A percentile compares a stretch with the other conserved stretches of the same genome.
These are phyloP conservation scores for Xerocomellus amylosporus DNA, from an alignment of 768 basidiomycete genomes.

Conservation along the genomic window DNA sequence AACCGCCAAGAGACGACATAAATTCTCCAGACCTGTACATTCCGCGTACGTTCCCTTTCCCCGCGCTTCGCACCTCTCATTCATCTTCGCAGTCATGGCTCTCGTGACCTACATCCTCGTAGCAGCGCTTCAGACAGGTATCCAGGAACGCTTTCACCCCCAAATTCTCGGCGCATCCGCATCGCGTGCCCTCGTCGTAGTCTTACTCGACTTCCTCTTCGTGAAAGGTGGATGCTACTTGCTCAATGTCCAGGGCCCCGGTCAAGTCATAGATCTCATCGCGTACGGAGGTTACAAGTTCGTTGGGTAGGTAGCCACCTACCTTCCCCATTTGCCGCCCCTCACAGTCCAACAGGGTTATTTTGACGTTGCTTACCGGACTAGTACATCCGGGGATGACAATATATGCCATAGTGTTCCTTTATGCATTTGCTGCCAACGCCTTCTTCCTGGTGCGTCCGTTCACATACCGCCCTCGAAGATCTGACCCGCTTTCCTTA, in stretches of 20 bases:
- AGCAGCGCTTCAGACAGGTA: slow-evolving; percentile 79
- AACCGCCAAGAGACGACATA: slow-evolving; percentile 88
- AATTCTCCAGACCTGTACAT: slow-evolving; percentile 98
- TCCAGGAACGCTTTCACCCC: slow-evolving; percentile 82
- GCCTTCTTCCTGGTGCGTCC: slow-evolving; percentile 84
- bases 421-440: slow-evolving; percentile 86
- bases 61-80: slow-evolving; percentile 4
- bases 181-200: slow-evolving; percentile 78
- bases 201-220: slow-evolving; percentile 84
- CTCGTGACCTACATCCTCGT: slow-evolving; percentile 94
- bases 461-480: background rate
- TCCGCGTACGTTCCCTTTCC: slow-evolving; percentile 53
- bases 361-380: slow-evolving; percentile 70
- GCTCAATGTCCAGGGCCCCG: slow-evolving; percentile 75
- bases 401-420: slow-evolving; percentile 67
- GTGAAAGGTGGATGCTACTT: slow-evolving; percentile 93
- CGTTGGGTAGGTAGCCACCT: slow-evolving; percentile 62
- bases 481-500: slow-evolving; percentile 31
- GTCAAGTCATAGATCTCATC: slow-evolving; percentile 75
- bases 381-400: slow-evolving; percentile 62
- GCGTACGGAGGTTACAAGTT: slow-evolving; percentile 98
- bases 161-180: slow-evolving; percentile 84
- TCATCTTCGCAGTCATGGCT: slow-evolving; percentile 71
- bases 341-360: slow-evolving; percentile 57
- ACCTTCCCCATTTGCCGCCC: background rate